Base-by-base conservation (phyloP, 163 green algal species). In the Volvox carteri region DNA sequence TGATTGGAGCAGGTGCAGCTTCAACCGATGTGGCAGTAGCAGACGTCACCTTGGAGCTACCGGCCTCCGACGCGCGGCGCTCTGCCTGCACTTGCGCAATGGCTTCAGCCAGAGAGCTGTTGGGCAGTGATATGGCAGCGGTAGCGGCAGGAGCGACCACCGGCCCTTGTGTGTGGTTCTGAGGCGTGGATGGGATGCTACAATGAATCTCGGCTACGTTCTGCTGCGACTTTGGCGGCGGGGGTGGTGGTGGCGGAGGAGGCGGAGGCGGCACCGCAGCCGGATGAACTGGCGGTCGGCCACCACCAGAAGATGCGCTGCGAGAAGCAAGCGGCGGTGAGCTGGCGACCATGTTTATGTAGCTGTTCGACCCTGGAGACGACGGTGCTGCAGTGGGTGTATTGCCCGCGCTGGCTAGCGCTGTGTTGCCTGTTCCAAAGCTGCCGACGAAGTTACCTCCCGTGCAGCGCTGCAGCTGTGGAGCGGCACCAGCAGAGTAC, bases 41-140 rank as follows among this genome's bases (percentile, higher is more conserved):
- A 1, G 80, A 5, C 7, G 12, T 9, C 4, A 25, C 21, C 12
- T 56, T 67, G 14, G 35, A 23, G 35, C 21, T 67, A 14, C 83
- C 83, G 0, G 50, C 83, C 68, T 88, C 83, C 16, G 83, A 88
- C 28, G 46, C 83, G 4, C 83, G 67, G 25, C 83, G 48, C 68
- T 88, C 68, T 1, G 83, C 81, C 33, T 72, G 65, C 4, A 44
- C 65, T 1, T 62, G 39, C 7, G 81, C 83, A 41, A 88, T 88
- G 25, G 83, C 83, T 37, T 88, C 83, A 2, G 83, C 83, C 50
- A 88, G 50, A 14, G 83, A 35, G 18, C 19, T 88, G 50, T 23
- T 1, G 4, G 76, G 33, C 52, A 68, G 21, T 1, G 73, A 46
- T 25, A 41, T 28, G 1, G 73, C 42, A 58, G 18, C 16, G 41